Base-by-base conservation (phyloP, 129 eudicot species). In the Flaveria sonorensis region DNA sequence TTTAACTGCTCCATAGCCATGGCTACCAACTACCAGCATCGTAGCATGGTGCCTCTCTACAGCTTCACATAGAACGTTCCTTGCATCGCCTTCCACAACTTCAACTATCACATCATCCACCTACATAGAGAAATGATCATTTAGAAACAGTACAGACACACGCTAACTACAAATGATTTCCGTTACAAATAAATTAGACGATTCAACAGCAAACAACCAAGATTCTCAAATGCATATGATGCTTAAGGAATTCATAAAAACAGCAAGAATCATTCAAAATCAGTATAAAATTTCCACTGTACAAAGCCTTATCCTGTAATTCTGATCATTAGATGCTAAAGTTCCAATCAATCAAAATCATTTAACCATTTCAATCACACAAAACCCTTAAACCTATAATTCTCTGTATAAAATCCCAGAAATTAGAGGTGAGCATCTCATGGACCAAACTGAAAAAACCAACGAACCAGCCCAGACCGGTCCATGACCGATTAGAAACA, bases 1-100 rank as follows among this genome's bases (percentile, higher is more conserved):
- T 79, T 92, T 89, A 23, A 92, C 81, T 71, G 93, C 90, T 72
- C 98, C 98, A 80, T 89, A 88, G 68, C 98, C 98, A 79, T 92
- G 98, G 77, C 91, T 89, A 62, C 98, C 98, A 47, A 92, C 92
- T 60, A 92, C 96, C 82, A 92, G 76, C 51, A 92, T 77, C 26
- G 96, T 65, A 15, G 97, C 97, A 81, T 89, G 89, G 77, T 89
- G 89, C 83, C 73, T 86, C 14, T 92, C 97, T 30, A 89, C 97
- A 80, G 96, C 89, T 69, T 92, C 93, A 55, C 96, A 89, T 4
- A 92, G 83, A 67, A 88, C 92, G 67, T 88, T 86, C 82, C 98
- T 85, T n/a, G 98, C 87, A 86, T 92, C 98, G 5, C 98, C 98
- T 78, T 90, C 98, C 81, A 85, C 79, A 21, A 78, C 84, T 80